Percentiles rank a stretch among this genome's conserved stretches.
Conservation (phyloP, 352 stramenopile species). For the Plasmopara halstedii region DNA sequence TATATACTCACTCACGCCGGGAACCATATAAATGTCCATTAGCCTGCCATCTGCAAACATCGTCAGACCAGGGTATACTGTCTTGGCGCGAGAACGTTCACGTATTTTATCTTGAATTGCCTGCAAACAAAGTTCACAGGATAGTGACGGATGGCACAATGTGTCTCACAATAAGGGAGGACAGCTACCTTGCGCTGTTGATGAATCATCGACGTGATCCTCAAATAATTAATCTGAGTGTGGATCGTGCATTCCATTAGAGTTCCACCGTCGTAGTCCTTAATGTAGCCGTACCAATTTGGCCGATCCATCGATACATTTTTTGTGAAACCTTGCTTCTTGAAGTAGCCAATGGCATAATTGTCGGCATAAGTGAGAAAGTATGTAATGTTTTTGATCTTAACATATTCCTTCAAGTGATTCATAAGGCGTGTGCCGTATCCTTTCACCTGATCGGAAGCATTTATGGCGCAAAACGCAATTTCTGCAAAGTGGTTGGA, state of each 20-base stretch:
- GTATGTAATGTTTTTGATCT: conserved; percentile 85
- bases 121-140: conserved; percentile 13
- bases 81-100: conserved; percentile 56
- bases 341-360: conserved; percentile 98
- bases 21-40: conserved; percentile 85
- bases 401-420: conserved; percentile 97
- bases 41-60: conserved; percentile 71
- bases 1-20: conserved; percentile 81
- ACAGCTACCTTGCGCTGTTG: conserved; percentile 87
- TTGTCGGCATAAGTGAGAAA: conserved; percentile 99
- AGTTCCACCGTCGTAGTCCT: conserved; percentile 99
- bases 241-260: conserved; percentile 99
- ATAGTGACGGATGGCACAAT: background rate
- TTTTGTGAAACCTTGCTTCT: conserved; percentile 94
- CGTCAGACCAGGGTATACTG: conserved; percentile 65
- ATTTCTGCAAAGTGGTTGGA: conserved; percentile 98
- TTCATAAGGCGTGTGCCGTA: conserved; percentile 99
- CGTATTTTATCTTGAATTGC: conserved; percentile 81
- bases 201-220: conserved; percentile 92
- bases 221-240: conserved; percentile 95
- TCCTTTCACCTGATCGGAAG: conserved; percentile 93
- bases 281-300: conserved; percentile 98
- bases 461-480: conserved; percentile 98
- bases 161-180: background rate
- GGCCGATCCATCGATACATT: conserved; percentile 75